These are phyloP conservation scores for Polytolypa hystricis DNA, from an alignment of 2,329 filamentous ascomycete species.

Conservation along the genomic window DNA sequence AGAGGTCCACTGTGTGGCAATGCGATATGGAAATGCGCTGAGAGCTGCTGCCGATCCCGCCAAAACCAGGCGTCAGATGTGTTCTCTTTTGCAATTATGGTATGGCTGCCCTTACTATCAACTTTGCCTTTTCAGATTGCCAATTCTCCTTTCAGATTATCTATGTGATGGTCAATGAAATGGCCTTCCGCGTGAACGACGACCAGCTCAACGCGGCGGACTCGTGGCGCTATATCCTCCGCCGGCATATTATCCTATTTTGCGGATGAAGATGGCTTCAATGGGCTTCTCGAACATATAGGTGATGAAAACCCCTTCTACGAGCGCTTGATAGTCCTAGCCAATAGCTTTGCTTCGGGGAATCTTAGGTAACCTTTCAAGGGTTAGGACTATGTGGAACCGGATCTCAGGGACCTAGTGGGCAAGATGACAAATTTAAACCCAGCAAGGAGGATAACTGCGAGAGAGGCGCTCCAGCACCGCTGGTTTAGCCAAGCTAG, in stretches of 20 bases:
- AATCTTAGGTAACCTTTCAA: conserved; percentile 33
- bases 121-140: conserved; percentile 3
- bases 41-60: conserved; percentile 22
- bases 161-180: conserved; percentile 21
- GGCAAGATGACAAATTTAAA: conserved; percentile 23
- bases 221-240: conserved; percentile 17
- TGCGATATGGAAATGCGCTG: conserved; percentile 25
- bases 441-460: conserved; percentile 20
- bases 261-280: conserved; percentile 30
- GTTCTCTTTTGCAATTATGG: conserved; percentile 26
- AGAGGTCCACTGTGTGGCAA: conserved; percentile 20
- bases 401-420: conserved; percentile 20
- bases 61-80: conserved; percentile 25
- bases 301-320: conserved; percentile 29
- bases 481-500: conserved; percentile 18
- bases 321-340: conserved; percentile 27
- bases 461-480: conserved; percentile 23
- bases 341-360: conserved; percentile 27
- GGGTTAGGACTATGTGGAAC: conserved; percentile 30
- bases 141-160: conserved; percentile 14
- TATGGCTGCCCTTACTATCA: conserved; percentile 9
- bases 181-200: conserved; percentile 19
- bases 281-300: conserved; percentile 32
- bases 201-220: conserved; percentile 14
- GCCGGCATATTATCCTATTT: conserved; percentile 38